Evolutionary conservation across 139 green algal genomes (phyloP).

Genomic region (Chlamydomonas sp.): DNA sequence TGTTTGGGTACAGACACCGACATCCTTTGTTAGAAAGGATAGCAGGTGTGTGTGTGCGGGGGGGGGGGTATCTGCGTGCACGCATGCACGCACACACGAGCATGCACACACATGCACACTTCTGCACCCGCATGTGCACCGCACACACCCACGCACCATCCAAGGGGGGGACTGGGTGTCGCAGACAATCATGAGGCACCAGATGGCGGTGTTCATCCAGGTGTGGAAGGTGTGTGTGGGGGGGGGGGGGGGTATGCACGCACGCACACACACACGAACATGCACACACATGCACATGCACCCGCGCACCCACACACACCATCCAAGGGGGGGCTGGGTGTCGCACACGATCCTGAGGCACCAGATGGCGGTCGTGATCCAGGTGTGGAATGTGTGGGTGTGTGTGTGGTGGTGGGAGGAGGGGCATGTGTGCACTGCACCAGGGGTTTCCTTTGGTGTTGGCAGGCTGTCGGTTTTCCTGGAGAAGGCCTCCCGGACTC

Average conservation of each 20-base stretch:
- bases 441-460: neutral
- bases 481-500: too few species aligned
- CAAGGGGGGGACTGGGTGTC: conserved; percentile 34
- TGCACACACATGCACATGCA: too few species aligned
- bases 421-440: neutral
- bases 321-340: neutral
- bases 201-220: conserved; percentile 32
- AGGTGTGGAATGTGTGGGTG: conserved; percentile 7
- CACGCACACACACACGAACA: too few species aligned
- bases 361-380: neutral
- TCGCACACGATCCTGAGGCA: conserved; percentile 2
- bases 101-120: too few species aligned
- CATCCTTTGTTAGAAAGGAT: neutral
- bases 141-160: too few species aligned
- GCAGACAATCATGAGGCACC: conserved; percentile 26
- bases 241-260: too few species aligned
- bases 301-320: too few species aligned
- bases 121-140: neutral
- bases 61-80: too few species aligned
- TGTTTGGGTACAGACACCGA: neutral
- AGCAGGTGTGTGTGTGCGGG: too few species aligned
- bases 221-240: neutral
- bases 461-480: too few species aligned
- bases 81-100: too few species aligned
- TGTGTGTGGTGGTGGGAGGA: neutral